Base-by-base conservation (phyloP, 495 filamentous ascomycete genomes). In the Hypoxylon fragiforme region DNA sequence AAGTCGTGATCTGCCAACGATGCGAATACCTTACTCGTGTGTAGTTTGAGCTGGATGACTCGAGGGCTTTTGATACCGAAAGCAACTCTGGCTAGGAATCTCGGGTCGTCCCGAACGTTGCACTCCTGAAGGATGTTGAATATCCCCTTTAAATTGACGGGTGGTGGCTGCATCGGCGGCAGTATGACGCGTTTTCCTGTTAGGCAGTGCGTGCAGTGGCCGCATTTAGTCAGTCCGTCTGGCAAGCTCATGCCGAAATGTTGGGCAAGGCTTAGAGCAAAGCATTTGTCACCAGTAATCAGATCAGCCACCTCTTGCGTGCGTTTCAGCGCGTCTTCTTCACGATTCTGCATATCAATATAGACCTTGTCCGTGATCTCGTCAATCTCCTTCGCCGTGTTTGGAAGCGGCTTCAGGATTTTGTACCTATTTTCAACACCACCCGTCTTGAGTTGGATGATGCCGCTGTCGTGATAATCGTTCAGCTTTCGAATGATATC, bases 11-110 rank as follows among this genome's bases (percentile, higher is more conserved):
- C 60, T n/a, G 50, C 69, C 67, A 84, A 69, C 3, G 77, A 78
- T 7, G 72, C 73, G 64, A 82, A 85, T 1, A 77, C 67, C 0
- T 12, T 7, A 9, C 58, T 43, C 19, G 63, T 73, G 11, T 73
- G 67, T 16, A 82, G 57, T 50, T 74, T 80, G 48, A 78, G 58
- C 16, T 48, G 35, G 3, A 62, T 66, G 0, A 78, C 65, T 16
- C 81, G 61, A 0, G 82, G 82, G 56, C 79, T 84, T 36, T 66
- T 64, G 38, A 85, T 81, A 0, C 82, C 82, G 62, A 82, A 84
- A 1, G 79, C 82, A 6, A 85, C 58, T 15, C 74, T 66, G 0
- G 82, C 78, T 8, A 85, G 57, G 40, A 82, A 73, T 20, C 80
- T 56, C 6, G 81, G 74, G 66, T 85, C 82, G 43, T 85, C 81